Evolutionary conservation across 257 asterid species (phyloP), one percentile per base, ranked within the genome.

Genomic region (Sherardia arvensis): DNA sequence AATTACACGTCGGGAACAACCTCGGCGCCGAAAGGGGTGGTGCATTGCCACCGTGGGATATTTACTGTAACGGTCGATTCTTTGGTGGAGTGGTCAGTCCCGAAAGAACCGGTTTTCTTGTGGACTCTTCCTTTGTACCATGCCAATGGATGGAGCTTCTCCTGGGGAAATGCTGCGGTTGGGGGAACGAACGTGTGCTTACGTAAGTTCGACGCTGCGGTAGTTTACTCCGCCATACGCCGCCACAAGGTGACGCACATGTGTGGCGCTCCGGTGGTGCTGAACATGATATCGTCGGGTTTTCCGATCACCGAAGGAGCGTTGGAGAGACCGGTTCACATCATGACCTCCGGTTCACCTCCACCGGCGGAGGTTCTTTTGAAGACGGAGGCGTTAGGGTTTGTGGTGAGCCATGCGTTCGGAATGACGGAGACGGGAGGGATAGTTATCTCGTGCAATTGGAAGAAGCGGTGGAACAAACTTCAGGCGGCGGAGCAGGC

Each of bases 101-200:
- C 84, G 11, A 85, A 85, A 30, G 79, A 87, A 69, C 81, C 95
- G 0, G 87, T 87, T 0, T 90, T 77, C 27, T 64, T 90, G 2
- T 90, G 97, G 97, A 87, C 97, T 8, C 87, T 90, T 33, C 94
- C 97, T 2, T 87, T 90, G 97, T 90, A 85, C 71, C 97, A 90
- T 70, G 87, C 84, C 10, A 90, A 90, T 59, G 95, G 95, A 3
- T 87, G 97, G 97, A 78, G 87, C 79, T 85, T 59, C 84, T 38
- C 90, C 1, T 90, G 97, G 97, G 94, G 92, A 3, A 83, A 83
- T 88, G 95, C 94, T 0, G 95, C 85, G 2, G 80, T 65, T 20
- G 97, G 95, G 15, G 96, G 84, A 5, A 66, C 78, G 11, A 90
- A 82, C 40, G 62, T 87, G 36, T 87, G 92, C 66, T 78, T 87